A percentile compares a stretch with the other conserved stretches of the same genome.
phyloP scores from a whole-genome alignment of 352 stramenopile genomes.

The Pythium vanterpoolii region DNA sequence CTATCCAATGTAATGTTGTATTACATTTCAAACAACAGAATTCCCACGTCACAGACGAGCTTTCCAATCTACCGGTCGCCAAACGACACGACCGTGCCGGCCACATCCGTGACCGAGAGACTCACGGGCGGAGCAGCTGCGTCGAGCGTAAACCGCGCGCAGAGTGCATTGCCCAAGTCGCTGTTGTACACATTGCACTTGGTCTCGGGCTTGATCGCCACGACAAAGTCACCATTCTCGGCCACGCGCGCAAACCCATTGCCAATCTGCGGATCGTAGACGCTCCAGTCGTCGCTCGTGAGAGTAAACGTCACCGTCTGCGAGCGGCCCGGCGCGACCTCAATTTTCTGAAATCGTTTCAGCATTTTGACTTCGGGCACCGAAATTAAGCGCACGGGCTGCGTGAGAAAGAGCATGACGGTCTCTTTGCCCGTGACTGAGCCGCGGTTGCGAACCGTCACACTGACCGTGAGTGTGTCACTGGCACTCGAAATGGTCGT shows the following conservation, averaged over 20 bases:
- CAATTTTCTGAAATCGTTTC: slow-evolving; percentile 69
- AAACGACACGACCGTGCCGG: not conserved
- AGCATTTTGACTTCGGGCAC: slow-evolving; percentile 73
- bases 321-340: slow-evolving; percentile 28
- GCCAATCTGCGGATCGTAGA: slow-evolving; percentile 45
- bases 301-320: slow-evolving; percentile 46
- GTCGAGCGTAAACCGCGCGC: slow-evolving; percentile 8
- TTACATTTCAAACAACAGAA: not conserved
- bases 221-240: slow-evolving; percentile 39
- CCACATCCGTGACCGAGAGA: not conserved
- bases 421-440: slow-evolving; percentile 36
- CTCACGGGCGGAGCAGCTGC: slow-evolving; percentile 1
- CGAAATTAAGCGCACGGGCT: slow-evolving; percentile 19
- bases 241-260: slow-evolving; percentile 33
- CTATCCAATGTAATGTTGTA: not conserved
- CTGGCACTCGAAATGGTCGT: slow-evolving; percentile 22
- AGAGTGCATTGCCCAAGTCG: slow-evolving; percentile 12
- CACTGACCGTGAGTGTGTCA: slow-evolving; percentile 14
- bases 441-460: slow-evolving; percentile 29
- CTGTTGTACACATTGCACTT: slow-evolving; percentile 30
- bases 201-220: slow-evolving; percentile 48
- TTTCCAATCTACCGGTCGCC: not conserved
- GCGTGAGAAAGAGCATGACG: slow-evolving; percentile 38
- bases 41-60: not conserved
- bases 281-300: slow-evolving; percentile 44